Evolutionary conservation across 2,329 filamentous ascomycete genomes (phyloP), one percentile per base, ranked within the genome.

Genomic region (Pyricularia pennisetigena): DNA sequence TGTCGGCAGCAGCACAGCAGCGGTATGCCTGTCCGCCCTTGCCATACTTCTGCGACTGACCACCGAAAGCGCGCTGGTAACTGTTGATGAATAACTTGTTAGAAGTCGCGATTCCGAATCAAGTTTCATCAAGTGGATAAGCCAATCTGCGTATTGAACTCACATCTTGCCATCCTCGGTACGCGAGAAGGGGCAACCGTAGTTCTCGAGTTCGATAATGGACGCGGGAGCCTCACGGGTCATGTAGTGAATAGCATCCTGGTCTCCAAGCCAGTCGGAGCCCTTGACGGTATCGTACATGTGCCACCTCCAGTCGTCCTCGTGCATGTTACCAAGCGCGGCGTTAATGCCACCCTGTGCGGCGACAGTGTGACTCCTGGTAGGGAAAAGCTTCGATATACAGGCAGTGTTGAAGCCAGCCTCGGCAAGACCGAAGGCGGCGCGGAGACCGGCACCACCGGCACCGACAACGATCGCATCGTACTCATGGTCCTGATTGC

Each of bases 241-340:
- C 94, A 97, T 97, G 84, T 97, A 97, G 82, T 97, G 94, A 77
- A 97, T 97, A 72, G 94, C 94, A 78, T 97, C 94, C 82, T 97
- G 94, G 80, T 97, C 94, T 80, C 94, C 94, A 67, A 97, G 88
- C 94, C 94, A 97, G 84, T 97, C 94, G 72, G 92, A 97, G 72
- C 94, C 94, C 85, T 97, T 97, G 78, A 97, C 94, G 62, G 94
- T 97, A 80, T 97, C 94, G 85, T 97, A 97, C 94, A 97, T 97
- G 83, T 97, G 94, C 94, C 94, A 97, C 85, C 93, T 89, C 94
- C 94, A 97, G 83, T 97, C 93, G 76, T 97, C 94, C 84, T 94
- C 88, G 85, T 97, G 93, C 94, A 97, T 97, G 83, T 97, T 97
- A 77, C 92, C 92, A 68, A 95, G 85, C 67, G 92, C 92, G 68